phyloP scores from a whole-genome alignment of 2,329 filamentous ascomycete species.

The Alternaria atra region DNA sequence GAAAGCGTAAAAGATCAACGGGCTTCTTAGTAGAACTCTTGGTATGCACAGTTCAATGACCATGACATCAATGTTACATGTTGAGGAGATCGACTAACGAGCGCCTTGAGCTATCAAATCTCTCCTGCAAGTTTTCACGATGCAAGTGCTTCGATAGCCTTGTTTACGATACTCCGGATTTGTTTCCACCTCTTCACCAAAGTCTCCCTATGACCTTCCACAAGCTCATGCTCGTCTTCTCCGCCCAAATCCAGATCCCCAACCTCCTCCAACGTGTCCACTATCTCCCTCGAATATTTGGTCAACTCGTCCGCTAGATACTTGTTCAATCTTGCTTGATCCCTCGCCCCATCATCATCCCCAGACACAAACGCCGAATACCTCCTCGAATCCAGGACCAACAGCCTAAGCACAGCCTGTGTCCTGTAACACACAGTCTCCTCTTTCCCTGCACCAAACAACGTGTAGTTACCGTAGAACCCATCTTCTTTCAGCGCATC shows the following conservation, averaged over 20 bases:
- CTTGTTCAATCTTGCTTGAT: slow-evolving; percentile 50
- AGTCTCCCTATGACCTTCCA: slow-evolving; percentile 35
- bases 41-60: slow-evolving; percentile 14
- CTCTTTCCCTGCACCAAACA: slow-evolving; percentile 14
- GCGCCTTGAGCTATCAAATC: neutral
- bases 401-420: slow-evolving; percentile 54
- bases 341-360: slow-evolving; percentile 43
- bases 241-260: slow-evolving; percentile 30
- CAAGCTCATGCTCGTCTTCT: neutral
- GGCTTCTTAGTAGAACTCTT: slow-evolving; percentile 13
- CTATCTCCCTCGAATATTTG: slow-evolving; percentile 41
- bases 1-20: slow-evolving; percentile 13
- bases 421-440: slow-evolving; percentile 55
- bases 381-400: slow-evolving; percentile 39
- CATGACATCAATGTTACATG: slow-evolving; percentile 8
- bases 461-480: slow-evolving; percentile 50
- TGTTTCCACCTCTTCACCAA: slow-evolving; percentile 51
- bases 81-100: neutral
- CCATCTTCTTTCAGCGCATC: slow-evolving; percentile 54
- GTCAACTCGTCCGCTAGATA: slow-evolving; percentile 46
- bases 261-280: slow-evolving; percentile 39
- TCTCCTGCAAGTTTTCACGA: neutral
- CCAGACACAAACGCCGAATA: slow-evolving; percentile 45
- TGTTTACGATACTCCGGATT: slow-evolving; percentile 39
- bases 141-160: slow-evolving; percentile 19